Percentiles rank a stretch among this genome's conserved stretches.
Evolutionary conservation across 306 rosid species (phyloP).

Genomic region (Sicyos baderoa): DNA sequence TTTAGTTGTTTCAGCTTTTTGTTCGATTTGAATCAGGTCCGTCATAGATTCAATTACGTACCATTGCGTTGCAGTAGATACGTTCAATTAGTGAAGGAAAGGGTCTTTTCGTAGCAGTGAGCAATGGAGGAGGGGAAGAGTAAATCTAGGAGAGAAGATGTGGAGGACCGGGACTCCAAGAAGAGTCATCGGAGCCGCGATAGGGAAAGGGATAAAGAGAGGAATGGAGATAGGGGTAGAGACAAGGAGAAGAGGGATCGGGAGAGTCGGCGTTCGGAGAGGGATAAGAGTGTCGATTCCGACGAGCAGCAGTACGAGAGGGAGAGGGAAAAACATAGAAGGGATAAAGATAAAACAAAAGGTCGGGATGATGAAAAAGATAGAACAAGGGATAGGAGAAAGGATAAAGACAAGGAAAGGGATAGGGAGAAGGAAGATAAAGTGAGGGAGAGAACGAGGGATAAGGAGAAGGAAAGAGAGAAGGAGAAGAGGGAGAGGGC

Average conservation of each 20-base stretch:
- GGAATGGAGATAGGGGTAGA: slow-evolving; percentile 28
- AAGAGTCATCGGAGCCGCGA: slow-evolving; percentile 48
- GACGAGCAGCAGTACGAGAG: slow-evolving; percentile 32
- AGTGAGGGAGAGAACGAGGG: slow-evolving; percentile 22
- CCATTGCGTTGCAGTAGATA: neutral
- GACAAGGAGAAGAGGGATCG: slow-evolving; percentile 36
- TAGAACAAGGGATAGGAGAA: slow-evolving; percentile 29
- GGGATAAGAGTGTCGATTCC: slow-evolving; percentile 43
- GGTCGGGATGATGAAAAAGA: slow-evolving; percentile 29
- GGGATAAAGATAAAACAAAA: slow-evolving; percentile 13
- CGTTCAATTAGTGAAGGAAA: neutral
- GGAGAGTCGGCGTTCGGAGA: slow-evolving; percentile 35
- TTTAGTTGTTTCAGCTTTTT: neutral
- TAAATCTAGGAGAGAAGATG: slow-evolving; percentile 48
- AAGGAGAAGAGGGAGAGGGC: slow-evolving; percentile 30
- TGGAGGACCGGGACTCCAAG: slow-evolving; percentile 49
- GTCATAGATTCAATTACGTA: neutral
- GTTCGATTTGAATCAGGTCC: slow-evolving; percentile 13
- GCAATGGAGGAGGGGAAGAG: slow-evolving; percentile 57
- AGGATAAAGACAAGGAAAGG: slow-evolving; percentile 24
- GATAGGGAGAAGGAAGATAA: slow-evolving; percentile 28
- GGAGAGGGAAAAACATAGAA: slow-evolving; percentile 37
- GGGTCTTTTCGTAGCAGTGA: neutral
- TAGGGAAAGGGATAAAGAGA: slow-evolving; percentile 39
- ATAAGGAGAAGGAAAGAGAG: slow-evolving; percentile 22